Base-by-base conservation (phyloP, 257 asterid species). In the Solanum tacnaense region DNA sequence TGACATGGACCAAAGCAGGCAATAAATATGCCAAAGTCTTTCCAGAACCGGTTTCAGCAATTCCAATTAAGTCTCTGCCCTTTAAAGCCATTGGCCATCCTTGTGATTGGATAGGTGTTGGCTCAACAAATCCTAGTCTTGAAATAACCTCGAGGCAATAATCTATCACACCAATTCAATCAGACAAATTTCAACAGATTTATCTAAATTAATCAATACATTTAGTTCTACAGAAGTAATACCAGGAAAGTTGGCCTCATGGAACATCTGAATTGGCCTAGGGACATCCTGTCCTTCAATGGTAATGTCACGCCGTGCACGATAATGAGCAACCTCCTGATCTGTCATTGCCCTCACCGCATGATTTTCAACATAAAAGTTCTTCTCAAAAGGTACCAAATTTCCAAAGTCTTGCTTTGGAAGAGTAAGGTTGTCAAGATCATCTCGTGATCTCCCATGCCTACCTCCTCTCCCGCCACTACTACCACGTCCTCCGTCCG, bases 81-180 rank as follows among this genome's bases (percentile, higher is more conserved):
- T 91, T 95, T 90, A 96, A 92, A 83, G 99, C 98, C 98, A 96
- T 96, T 4, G 98, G 99, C 99, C 98, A 96, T 88, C 99, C 98
- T 90, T 96, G 99, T 38, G 99, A 90, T 84, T 96, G 99, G 81
- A 96, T 96, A 36, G 99, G 94, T 29, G 99, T 95, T 7, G 99
- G 99, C 91, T 96, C 98, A 86, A 87, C 91, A 89, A 96, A 96
- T 78, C 99, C 99, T 90, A 92, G 90, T 78, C 97, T 88, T 86
- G 94, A 85, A 91, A 96, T 93, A 88, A 93, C 95, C 91, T 94
- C 98, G 68, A 96, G 98, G 93, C 95, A 94, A 91, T 94, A 93
- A 87, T 88, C 99, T 94, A 91, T 70, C 89, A 89, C 73, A 75
- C 52, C 84, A 93, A 79, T 87, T 87, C 58, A 56, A 88, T 90